Percentiles rank a stretch among this genome's conserved stretches.
Conservation (phyloP, 176 grass and related monocot genomes). For the Thalia dealbata region DNA sequence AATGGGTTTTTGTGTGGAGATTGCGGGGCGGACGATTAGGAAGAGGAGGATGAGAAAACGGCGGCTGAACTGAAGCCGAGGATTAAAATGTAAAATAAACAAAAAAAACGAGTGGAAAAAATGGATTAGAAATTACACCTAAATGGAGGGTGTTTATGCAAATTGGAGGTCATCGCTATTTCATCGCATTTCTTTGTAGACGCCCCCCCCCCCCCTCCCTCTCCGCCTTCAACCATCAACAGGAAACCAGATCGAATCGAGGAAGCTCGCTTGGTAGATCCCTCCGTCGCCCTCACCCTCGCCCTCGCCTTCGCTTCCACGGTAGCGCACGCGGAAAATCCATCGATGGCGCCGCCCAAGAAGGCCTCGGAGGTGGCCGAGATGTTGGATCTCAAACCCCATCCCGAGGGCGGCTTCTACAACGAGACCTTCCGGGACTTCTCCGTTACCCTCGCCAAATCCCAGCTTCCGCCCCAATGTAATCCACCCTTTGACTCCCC, state of each 20-base stretch:
- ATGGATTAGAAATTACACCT: no score
- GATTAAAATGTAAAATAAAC: no score
- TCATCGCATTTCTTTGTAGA: no score
- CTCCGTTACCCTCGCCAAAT: constrained; percentile 65
- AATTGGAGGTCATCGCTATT: no score
- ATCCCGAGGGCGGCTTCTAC: constrained; percentile 78
- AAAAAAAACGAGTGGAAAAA: no score
- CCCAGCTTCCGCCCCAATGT: constrained; percentile 83
- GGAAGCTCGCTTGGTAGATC: neutral
- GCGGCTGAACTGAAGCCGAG: neutral
- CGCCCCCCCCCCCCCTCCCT: no score
- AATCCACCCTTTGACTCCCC: neutral
- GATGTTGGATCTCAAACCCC: constrained; percentile 79
- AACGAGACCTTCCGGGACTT: constrained; percentile 76
- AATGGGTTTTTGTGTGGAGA: neutral
- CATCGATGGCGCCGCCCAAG: constrained; percentile 36
- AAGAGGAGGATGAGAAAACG: neutral
- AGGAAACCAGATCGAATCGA: neutral
- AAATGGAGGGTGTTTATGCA: no score
- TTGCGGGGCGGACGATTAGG: neutral
- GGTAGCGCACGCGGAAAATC: neutral
- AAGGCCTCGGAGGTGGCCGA: constrained; percentile 56
- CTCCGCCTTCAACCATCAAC: no score
- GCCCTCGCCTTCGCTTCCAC: neutral
- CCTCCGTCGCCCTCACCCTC: no score